Conservation (phyloP, 2,329 filamentous ascomycete species). For the Penicillium nordicum region DNA sequence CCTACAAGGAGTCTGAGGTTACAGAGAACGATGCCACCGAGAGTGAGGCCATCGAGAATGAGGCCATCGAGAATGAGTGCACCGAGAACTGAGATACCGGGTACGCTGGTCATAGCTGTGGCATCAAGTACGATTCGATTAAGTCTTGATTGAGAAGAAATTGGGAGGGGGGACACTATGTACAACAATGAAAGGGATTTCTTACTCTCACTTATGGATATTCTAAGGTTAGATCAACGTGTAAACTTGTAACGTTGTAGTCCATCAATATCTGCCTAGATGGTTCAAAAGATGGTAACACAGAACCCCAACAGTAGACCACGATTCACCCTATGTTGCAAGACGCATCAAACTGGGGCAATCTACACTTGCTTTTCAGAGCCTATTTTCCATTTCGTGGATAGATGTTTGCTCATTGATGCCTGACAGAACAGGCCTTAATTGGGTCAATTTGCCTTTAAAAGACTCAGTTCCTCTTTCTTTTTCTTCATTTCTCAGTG, state of each 20-base stretch:
- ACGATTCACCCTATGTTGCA: not conserved
- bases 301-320: not conserved
- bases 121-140: no score
- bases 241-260: not conserved
- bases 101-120: no score
- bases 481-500: not conserved
- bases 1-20: no score
- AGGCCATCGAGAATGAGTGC: accelerated
- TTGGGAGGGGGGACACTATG: accelerated
- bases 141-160: not conserved
- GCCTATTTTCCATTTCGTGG: no score
- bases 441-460: not conserved
- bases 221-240: not conserved
- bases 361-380: not conserved
- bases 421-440: not conserved
- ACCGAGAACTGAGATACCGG: not conserved
- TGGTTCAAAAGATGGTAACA: not conserved
- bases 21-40: no score
- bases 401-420: not conserved
- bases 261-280: not conserved
- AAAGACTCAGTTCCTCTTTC: not conserved
- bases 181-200: not conserved
- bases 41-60: no score
- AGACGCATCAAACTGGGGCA: not conserved
- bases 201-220: no score